Conservation (phyloP, 2,329 filamentous ascomycete genomes). For the Xylariaceae sp. region DNA sequence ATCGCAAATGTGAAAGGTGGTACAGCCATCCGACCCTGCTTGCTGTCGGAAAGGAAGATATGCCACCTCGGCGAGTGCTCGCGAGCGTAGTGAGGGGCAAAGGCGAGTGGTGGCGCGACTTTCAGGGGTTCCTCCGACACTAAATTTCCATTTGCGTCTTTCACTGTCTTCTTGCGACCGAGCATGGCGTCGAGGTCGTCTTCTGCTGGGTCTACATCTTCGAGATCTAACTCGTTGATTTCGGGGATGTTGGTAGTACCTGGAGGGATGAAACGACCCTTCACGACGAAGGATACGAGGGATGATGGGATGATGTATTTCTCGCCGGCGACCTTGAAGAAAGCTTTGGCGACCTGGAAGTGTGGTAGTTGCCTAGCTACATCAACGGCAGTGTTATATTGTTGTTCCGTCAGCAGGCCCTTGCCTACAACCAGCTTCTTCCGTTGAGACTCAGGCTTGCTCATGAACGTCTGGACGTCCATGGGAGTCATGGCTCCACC, state of each 20-base stretch:
- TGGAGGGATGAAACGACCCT: conserved; percentile 88
- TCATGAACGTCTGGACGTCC: conserved; percentile 85
- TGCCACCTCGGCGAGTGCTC: conserved; percentile 91
- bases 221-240: conserved; percentile 73
- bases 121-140: conserved; percentile 57
- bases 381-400: conserved; percentile 71
- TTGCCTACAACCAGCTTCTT: conserved; percentile 66
- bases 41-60: conserved; percentile 88
- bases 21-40: conserved; percentile 93
- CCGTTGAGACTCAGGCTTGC: conserved; percentile 70
- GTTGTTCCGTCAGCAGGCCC: conserved; percentile 65
- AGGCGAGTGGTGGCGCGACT: conserved; percentile 77
- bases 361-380: conserved; percentile 82
- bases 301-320: conserved; percentile 88
- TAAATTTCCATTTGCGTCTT: conserved; percentile 56
- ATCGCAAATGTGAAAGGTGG: conserved; percentile 92
- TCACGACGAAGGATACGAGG: conserved; percentile 89
- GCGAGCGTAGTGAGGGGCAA: conserved; percentile 85
- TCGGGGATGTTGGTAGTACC: conserved; percentile 71
- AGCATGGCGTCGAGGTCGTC: conserved; percentile 83
- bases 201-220: conserved; percentile 89
- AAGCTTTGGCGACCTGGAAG: conserved; percentile 82
- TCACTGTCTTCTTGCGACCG: conserved; percentile 66
- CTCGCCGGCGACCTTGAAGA: conserved; percentile 98
- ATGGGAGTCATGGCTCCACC: conserved; percentile 71